Conservation (phyloP, 257 asterid genomes). For the Jacaranda copaia region DNA sequence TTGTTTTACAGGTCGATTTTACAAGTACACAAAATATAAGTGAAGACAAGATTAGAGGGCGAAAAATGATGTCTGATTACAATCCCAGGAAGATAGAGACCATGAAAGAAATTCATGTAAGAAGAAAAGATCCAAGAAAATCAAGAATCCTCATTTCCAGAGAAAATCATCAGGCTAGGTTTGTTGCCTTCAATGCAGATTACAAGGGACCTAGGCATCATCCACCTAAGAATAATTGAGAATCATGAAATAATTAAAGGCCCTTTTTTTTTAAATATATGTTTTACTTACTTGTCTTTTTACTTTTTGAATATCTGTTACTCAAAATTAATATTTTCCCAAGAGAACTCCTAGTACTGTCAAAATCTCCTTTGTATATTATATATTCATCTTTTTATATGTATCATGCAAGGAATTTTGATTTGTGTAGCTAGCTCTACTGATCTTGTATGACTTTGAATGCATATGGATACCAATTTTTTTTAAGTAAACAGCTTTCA, state of each 20-base stretch:
- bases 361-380: conserved; percentile 3
- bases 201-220: conserved; percentile 74
- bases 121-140: conserved; percentile 29
- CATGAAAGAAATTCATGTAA: background rate
- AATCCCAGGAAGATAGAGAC: conserved; percentile 22
- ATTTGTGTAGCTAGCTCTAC: no score
- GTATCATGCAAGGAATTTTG: conserved; percentile 23
- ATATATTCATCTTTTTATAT: conserved; percentile 19
- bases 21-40: background rate
- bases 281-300: background rate
- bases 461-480: background rate
- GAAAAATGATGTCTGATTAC: conserved; percentile 31
- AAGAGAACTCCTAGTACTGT: background rate
- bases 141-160: conserved; percentile 37
- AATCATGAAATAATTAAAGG: background rate
- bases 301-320: background rate
- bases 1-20: background rate
- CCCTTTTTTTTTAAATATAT: background rate
- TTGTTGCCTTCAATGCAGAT: conserved; percentile 64
- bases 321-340: conserved; percentile 21
- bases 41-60: conserved; percentile 31
- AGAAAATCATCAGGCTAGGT: conserved; percentile 42
- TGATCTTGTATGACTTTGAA: background rate
- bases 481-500: background rate
- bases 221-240: conserved; percentile 70